These are phyloP conservation scores for Yarrowia deformans DNA, from an alignment of 805 yeast species.

Conservation along the genomic window DNA sequence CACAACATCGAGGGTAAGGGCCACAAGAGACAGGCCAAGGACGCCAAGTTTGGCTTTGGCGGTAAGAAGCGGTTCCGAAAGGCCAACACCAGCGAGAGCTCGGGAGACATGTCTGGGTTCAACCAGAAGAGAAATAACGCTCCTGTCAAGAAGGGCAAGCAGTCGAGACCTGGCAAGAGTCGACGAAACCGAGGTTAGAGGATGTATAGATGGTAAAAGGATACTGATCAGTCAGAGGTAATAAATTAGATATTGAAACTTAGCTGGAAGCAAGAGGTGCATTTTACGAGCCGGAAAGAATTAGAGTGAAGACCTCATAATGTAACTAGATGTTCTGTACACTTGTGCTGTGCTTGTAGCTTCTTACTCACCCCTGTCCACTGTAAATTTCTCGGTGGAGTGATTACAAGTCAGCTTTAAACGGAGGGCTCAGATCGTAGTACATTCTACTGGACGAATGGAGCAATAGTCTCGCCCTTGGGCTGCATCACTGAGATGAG, in stretches of 20 bases:
- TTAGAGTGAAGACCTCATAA: too few species aligned
- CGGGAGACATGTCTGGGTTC: conserved; percentile 70
- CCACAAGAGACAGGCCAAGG: conserved; percentile 65
- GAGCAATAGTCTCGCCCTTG: too few species aligned
- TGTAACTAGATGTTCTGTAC: too few species aligned
- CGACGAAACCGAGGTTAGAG: conserved; percentile 24
- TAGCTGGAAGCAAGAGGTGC: not conserved
- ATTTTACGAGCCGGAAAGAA: too few species aligned
- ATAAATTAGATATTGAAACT: not conserved
- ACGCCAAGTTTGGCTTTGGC: conserved; percentile 76
- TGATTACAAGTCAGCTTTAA: too few species aligned
- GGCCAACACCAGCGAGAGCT: conserved; percentile 74
- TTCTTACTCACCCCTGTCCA: too few species aligned
- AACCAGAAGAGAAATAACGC: conserved; percentile 62
- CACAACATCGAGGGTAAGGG: conserved; percentile 67
- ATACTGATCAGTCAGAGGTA: not conserved
- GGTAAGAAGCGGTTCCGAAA: conserved; percentile 78
- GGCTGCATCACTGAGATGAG: too few species aligned
- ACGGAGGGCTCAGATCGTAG: too few species aligned
- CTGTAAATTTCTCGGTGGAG: too few species aligned
- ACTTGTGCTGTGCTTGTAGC: too few species aligned
- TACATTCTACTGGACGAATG: too few species aligned
- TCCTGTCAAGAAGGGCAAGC: conserved; percentile 42
- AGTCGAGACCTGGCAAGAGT: conserved; percentile 29
- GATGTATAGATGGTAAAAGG: not conserved